Conservation (phyloP, 202 grass and related monocot species). For the Digitaria exilis region DNA sequence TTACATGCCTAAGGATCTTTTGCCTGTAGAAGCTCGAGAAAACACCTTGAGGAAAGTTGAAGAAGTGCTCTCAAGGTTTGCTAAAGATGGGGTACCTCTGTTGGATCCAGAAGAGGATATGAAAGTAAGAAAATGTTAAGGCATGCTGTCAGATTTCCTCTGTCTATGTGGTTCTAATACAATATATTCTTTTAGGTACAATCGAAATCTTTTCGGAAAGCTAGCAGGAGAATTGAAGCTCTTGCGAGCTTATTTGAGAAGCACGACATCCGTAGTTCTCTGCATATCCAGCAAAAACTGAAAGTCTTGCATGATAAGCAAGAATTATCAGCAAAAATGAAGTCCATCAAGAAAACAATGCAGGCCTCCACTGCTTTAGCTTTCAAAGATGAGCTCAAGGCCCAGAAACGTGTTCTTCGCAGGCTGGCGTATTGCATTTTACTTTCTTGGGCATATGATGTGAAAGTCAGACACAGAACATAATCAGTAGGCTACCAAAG, state of each 20-base stretch:
- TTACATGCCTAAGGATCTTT: conserved; percentile 94
- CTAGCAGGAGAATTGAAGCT: conserved; percentile 85
- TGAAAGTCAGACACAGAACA: neutral
- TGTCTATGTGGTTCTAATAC: conserved; percentile 14
- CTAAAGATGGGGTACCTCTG: conserved; percentile 85
- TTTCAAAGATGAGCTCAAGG: conserved; percentile 94
- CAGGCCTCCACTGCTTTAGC: conserved; percentile 78
- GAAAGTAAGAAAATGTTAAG: conserved; percentile 68
- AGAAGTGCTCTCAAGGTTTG: conserved; percentile 83
- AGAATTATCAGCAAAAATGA: conserved; percentile 82
- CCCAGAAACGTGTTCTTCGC: conserved; percentile 84
- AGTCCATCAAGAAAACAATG: conserved; percentile 84
- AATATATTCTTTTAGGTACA: conserved; percentile 59
- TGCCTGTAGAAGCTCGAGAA: conserved; percentile 84
- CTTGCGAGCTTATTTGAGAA: conserved; percentile 89
- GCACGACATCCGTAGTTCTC: conserved; percentile 74
- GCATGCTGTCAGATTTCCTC: neutral
- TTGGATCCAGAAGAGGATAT: conserved; percentile 99
- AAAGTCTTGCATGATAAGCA: conserved; percentile 91
- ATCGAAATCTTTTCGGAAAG: conserved; percentile 85
- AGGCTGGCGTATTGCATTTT: conserved; percentile 67
- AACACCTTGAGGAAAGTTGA: conserved; percentile 80
- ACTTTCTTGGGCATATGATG: neutral
- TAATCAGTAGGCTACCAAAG: conserved; percentile 15
- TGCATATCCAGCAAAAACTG: conserved; percentile 77